Evolutionary conservation across 2,329 filamentous ascomycete species (phyloP).

Genomic region (Byssothecium circinans): DNA sequence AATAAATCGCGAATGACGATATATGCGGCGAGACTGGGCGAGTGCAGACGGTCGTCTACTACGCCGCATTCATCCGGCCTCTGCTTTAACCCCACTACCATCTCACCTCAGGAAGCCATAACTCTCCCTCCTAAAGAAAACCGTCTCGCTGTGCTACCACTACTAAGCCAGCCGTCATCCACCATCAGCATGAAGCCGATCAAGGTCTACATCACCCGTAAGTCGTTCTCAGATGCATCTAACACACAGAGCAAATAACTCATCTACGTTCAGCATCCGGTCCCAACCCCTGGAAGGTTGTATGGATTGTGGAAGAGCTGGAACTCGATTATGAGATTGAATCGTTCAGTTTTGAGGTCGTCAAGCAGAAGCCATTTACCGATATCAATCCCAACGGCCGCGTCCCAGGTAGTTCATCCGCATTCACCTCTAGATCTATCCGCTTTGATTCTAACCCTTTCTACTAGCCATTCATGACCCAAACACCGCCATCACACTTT

Average conservation of each 20-base stretch:
- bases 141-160: too few relatives aligned
- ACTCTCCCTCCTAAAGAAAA: too few relatives aligned
- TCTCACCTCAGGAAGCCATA: too few relatives aligned
- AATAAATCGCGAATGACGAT: too few relatives aligned
- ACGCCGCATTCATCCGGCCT: too few relatives aligned
- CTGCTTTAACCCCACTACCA: too few relatives aligned
- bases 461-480: constrained; percentile 46
- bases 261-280: constrained; percentile 9
- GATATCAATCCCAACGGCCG: constrained; percentile 22
- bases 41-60: too few relatives aligned
- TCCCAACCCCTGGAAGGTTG: constrained; percentile 16
- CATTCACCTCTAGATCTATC: too few relatives aligned
- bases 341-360: constrained; percentile 9
- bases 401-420: constrained; percentile 9
- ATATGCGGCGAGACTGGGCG: too few relatives aligned
- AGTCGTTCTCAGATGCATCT: neutral
- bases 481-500: constrained; percentile 43
- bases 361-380: constrained; percentile 17
- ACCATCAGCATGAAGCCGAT: neutral
- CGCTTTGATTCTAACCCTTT: neutral
- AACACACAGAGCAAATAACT: neutral
- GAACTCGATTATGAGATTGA: constrained; percentile 26
- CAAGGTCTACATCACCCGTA: neutral
- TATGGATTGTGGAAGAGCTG: constrained; percentile 29
- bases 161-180: too few relatives aligned